These are phyloP conservation scores for Candida maesae DNA, from an alignment of 805 yeast genomes.

Conservation along the genomic window DNA sequence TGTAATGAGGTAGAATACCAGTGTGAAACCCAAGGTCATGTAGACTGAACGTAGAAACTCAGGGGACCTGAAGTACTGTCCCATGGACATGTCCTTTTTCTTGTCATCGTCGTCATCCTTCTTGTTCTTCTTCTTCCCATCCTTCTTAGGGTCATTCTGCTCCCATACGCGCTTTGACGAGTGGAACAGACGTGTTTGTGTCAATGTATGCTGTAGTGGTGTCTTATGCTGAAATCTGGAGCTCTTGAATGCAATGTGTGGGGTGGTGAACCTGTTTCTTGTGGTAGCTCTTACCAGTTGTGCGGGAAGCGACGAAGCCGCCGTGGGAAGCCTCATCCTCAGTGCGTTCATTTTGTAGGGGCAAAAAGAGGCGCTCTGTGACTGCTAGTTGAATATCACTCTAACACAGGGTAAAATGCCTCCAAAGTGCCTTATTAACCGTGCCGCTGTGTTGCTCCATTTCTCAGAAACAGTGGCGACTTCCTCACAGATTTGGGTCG, in stretches of 20 bases:
- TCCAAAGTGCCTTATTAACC: no score
- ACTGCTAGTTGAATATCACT: no score
- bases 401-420: no score
- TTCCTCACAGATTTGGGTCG: no score
- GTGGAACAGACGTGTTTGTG: conserved; percentile 13
- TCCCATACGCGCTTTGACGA: conserved; percentile 3
- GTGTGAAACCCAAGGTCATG: conserved; percentile 35
- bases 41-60: conserved; percentile 38
- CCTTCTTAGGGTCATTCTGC: conserved; percentile 10
- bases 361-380: no score
- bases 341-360: conserved; percentile 5
- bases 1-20: conserved; percentile 34
- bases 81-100: conserved; percentile 27
- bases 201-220: not conserved
- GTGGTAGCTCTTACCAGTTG: not conserved
- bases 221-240: not conserved
- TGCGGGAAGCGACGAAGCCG: not conserved
- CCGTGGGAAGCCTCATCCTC: conserved; percentile 2
- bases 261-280: not conserved
- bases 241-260: not conserved
- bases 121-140: conserved; percentile 18
- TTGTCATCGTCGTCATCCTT: conserved; percentile 21
- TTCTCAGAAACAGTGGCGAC: no score
- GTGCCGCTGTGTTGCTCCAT: no score
- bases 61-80: conserved; percentile 39